Conservation (phyloP, 768 basidiomycete genomes). For the Candolleomyces aberdarensis region DNA sequence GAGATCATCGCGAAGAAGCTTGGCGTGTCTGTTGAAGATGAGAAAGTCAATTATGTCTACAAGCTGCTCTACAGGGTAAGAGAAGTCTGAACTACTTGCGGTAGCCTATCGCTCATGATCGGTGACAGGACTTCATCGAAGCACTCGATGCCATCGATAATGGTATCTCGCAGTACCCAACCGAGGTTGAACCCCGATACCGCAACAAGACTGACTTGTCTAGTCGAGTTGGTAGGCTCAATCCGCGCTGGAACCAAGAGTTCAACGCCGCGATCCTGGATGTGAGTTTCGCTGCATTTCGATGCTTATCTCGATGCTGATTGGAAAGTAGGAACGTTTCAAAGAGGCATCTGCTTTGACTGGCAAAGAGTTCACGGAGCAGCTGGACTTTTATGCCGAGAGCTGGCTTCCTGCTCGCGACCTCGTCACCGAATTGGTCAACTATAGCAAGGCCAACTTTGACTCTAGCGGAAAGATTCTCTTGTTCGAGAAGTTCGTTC, state of each 20-base stretch:
- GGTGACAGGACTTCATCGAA: slow-evolving; percentile 81
- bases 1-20: slow-evolving; percentile 72
- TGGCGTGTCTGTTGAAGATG: slow-evolving; percentile 48
- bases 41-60: slow-evolving; percentile 74
- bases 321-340: slow-evolving; percentile 38
- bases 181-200: slow-evolving; percentile 67
- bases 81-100: neutral
- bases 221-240: slow-evolving; percentile 77
- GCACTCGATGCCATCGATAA: slow-evolving; percentile 95
- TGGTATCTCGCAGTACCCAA: slow-evolving; percentile 79
- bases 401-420: slow-evolving; percentile 93
- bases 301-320: neutral
- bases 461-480: slow-evolving; percentile 78
- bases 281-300: slow-evolving; percentile 42
- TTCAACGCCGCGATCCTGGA: slow-evolving; percentile 65
- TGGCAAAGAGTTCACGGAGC: slow-evolving; percentile 79
- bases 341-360: slow-evolving; percentile 75
- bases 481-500: slow-evolving; percentile 73
- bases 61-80: slow-evolving; percentile 82
- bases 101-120: slow-evolving; percentile 2
- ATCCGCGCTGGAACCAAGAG: slow-evolving; percentile 90
- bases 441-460: slow-evolving; percentile 50
- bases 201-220: slow-evolving; percentile 79
- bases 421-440: slow-evolving; percentile 59
- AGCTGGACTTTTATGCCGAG: slow-evolving; percentile 78